Evolutionary conservation across 2,329 filamentous ascomycete genomes (phyloP).

Genomic region (Verticillium tricorpus): DNA sequence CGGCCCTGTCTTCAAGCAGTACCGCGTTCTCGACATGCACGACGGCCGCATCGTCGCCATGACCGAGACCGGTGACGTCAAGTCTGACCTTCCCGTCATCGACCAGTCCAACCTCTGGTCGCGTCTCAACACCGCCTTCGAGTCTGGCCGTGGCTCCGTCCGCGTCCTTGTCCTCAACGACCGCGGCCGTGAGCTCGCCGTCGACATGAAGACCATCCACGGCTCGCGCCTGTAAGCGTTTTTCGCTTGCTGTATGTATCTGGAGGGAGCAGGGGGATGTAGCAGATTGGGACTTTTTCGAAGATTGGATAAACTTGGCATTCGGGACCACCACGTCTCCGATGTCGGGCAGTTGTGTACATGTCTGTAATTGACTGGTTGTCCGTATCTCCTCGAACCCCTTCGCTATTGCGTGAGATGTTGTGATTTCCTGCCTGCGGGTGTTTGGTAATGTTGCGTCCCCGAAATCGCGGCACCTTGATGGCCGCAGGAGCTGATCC

Average conservation of each 20-base stretch:
- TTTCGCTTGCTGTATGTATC: neutral
- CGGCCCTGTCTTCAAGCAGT: slow-evolving; percentile 99
- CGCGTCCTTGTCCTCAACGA: slow-evolving; percentile 95
- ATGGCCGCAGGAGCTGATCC: neutral
- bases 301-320: neutral
- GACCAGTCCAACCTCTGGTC: slow-evolving; percentile 88
- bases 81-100: slow-evolving; percentile 88
- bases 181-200: slow-evolving; percentile 85
- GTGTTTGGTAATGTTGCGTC: slow-evolving; percentile 2
- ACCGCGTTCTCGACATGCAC: slow-evolving; percentile 96
- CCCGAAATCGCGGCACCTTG: slow-evolving; percentile 4
- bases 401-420: neutral
- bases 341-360: neutral
- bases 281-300: neutral
- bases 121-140: slow-evolving; percentile 79
- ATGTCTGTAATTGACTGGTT: slow-evolving; percentile 4
- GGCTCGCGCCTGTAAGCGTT: slow-evolving; percentile 57
- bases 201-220: slow-evolving; percentile 99
- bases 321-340: neutral
- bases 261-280: neutral
- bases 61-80: slow-evolving; percentile 98
- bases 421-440: neutral
- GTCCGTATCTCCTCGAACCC: neutral
- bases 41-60: slow-evolving; percentile 87
- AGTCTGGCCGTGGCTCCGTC: slow-evolving; percentile 87